A percentile compares a stretch with the other conserved stretches of the same genome.
Conservation (phyloP, 768 basidiomycete species). For the Amanita rimosa region DNA sequence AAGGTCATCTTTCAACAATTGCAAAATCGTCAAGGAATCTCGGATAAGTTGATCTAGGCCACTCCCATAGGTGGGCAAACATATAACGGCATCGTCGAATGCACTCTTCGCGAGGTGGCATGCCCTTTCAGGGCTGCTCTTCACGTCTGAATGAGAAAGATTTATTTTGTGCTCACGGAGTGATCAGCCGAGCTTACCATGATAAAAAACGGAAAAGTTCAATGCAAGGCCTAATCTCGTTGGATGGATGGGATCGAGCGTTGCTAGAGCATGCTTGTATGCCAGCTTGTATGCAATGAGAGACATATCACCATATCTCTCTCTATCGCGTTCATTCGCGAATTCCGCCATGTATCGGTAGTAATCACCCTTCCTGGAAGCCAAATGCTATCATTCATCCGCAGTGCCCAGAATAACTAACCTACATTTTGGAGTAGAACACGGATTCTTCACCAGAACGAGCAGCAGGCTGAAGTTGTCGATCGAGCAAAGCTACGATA, state of each 20-base stretch:
- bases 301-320: slow-evolving; percentile 60
- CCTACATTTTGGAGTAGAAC: slow-evolving; percentile 84
- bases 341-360: slow-evolving; percentile 88
- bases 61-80: slow-evolving; percentile 35
- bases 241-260: slow-evolving; percentile 71
- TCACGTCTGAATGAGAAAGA: slow-evolving; percentile 40
- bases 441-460: slow-evolving; percentile 73
- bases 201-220: slow-evolving; percentile 93
- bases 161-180: neutral
- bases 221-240: slow-evolving; percentile 81
- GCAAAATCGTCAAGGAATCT: slow-evolving; percentile 78
- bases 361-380: slow-evolving; percentile 55
- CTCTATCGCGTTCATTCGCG: slow-evolving; percentile 58
- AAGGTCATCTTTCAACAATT: slow-evolving; percentile 76
- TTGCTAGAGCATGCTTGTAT: slow-evolving; percentile 69
- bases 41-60: slow-evolving; percentile 28
- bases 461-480: slow-evolving; percentile 33
- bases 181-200: slow-evolving; percentile 23
- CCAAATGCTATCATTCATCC: neutral
- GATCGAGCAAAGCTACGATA: slow-evolving; percentile 60
- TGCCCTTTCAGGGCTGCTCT: slow-evolving; percentile 75
- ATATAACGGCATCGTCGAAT: slow-evolving; percentile 80
- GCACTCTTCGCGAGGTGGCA: slow-evolving; percentile 88
- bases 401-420: neutral
- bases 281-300: slow-evolving; percentile 80